These are phyloP conservation scores for Fistulinella cinereoalba DNA, from an alignment of 1,284 basidiomycete genomes.

Conservation along the genomic window DNA sequence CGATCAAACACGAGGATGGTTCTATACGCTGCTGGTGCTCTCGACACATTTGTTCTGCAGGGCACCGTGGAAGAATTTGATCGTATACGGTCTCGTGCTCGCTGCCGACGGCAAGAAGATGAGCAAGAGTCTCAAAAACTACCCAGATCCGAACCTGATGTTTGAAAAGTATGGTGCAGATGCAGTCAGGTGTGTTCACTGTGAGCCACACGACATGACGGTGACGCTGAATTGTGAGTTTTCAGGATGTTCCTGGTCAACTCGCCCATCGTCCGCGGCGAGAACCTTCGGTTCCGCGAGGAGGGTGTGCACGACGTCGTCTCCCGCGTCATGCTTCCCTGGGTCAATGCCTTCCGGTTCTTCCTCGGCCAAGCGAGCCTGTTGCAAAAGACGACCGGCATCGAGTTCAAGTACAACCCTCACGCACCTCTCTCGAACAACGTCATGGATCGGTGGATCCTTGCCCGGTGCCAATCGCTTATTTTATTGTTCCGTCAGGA, in stretches of 20 bases:
- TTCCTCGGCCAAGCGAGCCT: constrained; percentile 95
- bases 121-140: constrained; percentile 98
- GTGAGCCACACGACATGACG: neutral
- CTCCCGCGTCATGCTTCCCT: constrained; percentile 93
- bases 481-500: constrained; percentile 91
- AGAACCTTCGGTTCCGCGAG: constrained; percentile 97
- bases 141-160: constrained; percentile 94
- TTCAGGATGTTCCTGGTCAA: constrained; percentile 95
- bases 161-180: constrained; percentile 95
- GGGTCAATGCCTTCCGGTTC: constrained; percentile 99
- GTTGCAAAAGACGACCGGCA: constrained; percentile 78
- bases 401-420: constrained; percentile 85
- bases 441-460: constrained; percentile 98
- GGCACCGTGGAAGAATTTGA: constrained; percentile 98
- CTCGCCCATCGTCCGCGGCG: constrained; percentile 96
- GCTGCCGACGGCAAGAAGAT: constrained; percentile 99
- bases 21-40: constrained; percentile 96
- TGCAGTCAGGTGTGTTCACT: constrained; percentile 70
- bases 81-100: constrained; percentile 93
- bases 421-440: constrained; percentile 85
- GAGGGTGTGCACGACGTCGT: constrained; percentile 97
- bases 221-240: neutral
- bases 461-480: constrained; percentile 95
- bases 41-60: constrained; percentile 92
- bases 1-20: constrained; percentile 97